Percentiles rank a stretch among this genome's conserved stretches.
Evolutionary conservation across 495 filamentous ascomycete genomes (phyloP).

Genomic region (Talaromyces adpressus): DNA sequence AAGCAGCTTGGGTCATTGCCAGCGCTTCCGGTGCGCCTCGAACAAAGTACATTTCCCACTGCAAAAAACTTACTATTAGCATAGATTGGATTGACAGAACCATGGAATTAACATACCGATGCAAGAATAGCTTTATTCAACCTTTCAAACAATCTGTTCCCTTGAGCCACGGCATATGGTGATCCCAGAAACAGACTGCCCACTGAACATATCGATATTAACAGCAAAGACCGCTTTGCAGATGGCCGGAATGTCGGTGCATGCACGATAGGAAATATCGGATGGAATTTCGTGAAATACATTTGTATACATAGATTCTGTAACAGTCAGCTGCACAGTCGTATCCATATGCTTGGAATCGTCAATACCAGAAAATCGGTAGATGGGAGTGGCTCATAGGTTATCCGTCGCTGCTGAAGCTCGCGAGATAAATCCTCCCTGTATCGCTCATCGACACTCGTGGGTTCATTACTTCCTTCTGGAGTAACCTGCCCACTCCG

Average conservation of each 20-base stretch:
- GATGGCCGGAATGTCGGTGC: constrained; percentile 21
- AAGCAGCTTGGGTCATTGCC: constrained; percentile 29
- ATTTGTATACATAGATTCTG: constrained; percentile 22
- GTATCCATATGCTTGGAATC: background rate
- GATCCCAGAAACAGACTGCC: constrained; percentile 29
- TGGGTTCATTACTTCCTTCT: background rate
- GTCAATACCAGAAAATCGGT: constrained; percentile 12
- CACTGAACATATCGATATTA: constrained; percentile 27
- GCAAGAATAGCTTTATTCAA: constrained; percentile 30
- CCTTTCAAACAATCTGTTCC: constrained; percentile 22
- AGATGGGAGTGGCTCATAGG: constrained; percentile 20
- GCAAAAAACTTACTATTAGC: background rate
- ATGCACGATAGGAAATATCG: constrained; percentile 25
- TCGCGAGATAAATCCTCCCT: constrained; percentile 20
- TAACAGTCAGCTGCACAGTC: background rate
- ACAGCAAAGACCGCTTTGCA: constrained; percentile 22
- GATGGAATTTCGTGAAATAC: constrained; percentile 24
- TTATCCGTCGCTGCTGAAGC: constrained; percentile 15
- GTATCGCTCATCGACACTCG: constrained; percentile 19
- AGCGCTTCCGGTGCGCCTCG: constrained; percentile 13
- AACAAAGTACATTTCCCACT: constrained; percentile 5
- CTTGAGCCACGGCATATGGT: constrained; percentile 18
- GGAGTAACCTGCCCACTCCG: background rate
- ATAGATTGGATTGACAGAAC: constrained; percentile 14
- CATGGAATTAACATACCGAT: constrained; percentile 19